A percentile compares a stretch with the other conserved stretches of the same genome.
Evolutionary conservation across 2,329 filamentous ascomycete species (phyloP).

Genomic region (Cladophialophora chaetospira): DNA sequence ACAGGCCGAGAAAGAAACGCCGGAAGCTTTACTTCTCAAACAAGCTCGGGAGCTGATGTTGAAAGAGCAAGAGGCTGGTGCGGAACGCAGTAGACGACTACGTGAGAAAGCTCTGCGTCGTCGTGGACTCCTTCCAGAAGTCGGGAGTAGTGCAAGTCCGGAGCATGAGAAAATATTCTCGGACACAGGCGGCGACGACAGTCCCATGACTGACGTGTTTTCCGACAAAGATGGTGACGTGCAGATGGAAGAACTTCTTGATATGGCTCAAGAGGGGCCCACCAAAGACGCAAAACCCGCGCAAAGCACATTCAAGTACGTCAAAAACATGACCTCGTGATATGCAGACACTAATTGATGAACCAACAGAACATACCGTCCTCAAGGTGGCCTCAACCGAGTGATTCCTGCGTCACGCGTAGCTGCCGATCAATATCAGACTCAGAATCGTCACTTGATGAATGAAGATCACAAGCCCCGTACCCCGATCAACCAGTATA

Average conservation of each 20-base stretch:
- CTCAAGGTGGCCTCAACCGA: background rate
- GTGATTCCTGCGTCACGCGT: constrained; percentile 13
- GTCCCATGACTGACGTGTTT: background rate
- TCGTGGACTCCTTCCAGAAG: background rate
- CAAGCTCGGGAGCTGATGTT: constrained; percentile 15
- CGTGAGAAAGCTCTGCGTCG: constrained; percentile 11
- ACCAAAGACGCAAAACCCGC: background rate
- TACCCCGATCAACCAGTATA: background rate
- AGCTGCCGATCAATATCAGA: constrained; percentile 18
- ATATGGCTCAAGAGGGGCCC: constrained; percentile 11
- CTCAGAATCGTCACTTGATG: constrained; percentile 12
- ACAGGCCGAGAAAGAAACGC: background rate
- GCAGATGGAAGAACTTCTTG: constrained; percentile 9
- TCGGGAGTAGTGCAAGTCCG: background rate
- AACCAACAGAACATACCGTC: constrained; percentile 1
- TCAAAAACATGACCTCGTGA: background rate
- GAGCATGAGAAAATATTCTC: background rate
- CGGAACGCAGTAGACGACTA: constrained; percentile 17
- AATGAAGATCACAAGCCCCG: background rate
- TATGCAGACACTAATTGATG: background rate
- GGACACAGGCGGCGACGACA: background rate
- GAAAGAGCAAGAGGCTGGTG: constrained; percentile 17
- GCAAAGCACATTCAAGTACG: constrained; percentile 15
- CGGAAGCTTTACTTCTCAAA: background rate
- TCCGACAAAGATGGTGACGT: background rate